Base-by-base conservation (phyloP, 768 basidiomycete genomes). In the Tulasnella sp. region DNA sequence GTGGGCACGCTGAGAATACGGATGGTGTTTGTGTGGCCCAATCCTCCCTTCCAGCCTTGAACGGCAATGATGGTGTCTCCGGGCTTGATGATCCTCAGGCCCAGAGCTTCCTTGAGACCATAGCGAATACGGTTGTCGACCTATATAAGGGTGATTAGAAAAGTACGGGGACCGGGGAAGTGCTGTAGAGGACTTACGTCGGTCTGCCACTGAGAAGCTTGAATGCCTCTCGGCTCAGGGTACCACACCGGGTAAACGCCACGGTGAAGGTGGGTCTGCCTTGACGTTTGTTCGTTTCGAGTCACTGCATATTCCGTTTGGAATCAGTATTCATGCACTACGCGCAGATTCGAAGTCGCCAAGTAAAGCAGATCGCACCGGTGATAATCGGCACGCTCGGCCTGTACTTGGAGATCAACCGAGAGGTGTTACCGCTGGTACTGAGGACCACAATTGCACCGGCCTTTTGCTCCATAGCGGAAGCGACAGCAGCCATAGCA, bases 11-110 rank as follows among this genome's bases (percentile, higher is more conserved):
- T 14, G 31, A 64, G 58, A 11, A 64, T 64, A 31, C 58, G 31
- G 76, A 96, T 85, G 15, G 93, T 95, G 86, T 96, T 96, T 79
- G 94, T 96, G 85, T 97, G 95, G 39, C 96, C 96, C 67, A 97
- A 89, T 77, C 97, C 97, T 64, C 96, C 94, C 85, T 96, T 97
- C 97, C 97, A 99, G n/a, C 97, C 97, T 84, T 99, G 97, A 5
- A 99, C 92, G 70, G 97, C 97, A 78, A 99, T 87, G 81, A 99
- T 88, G 34, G 96, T 94, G 73, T 90, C 90, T 74, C 94, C 93
- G 45, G 94, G 90, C 81, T 90, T 89, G 86, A 99, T 91, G 82
- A 99, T 88, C 79, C 93, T 91, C 83, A 99, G 84, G 22, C 85
- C 87, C 67, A 98, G 86, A 3, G 93, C 97, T 82, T 86, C 91